Evolutionary conservation across 768 basidiomycete species (phyloP).

Genomic region (Panus rudis): DNA sequence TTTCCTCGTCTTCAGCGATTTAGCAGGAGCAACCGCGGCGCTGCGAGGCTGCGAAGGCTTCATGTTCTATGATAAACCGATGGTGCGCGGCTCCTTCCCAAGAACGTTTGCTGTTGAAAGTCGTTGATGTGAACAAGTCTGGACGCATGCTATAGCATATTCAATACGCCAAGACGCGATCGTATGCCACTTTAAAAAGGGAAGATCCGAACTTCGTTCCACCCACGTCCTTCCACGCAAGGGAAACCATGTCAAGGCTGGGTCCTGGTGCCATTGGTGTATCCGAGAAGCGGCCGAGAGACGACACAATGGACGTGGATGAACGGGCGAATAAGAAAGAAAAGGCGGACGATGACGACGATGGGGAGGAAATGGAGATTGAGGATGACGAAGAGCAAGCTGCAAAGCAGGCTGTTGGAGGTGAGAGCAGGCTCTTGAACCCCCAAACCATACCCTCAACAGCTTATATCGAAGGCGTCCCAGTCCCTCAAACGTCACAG

Average conservation of each 20-base stretch:
- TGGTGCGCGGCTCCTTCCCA: conserved; percentile 47
- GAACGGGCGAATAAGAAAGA: conserved; percentile 61
- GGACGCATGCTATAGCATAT: conserved; percentile 58
- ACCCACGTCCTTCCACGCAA: conserved; percentile 59
- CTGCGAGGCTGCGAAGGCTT: conserved; percentile 92
- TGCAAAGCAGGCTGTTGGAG: conserved; percentile 15
- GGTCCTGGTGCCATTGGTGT: conserved; percentile 24
- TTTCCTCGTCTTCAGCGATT: conserved; percentile 92
- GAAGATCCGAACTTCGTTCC: conserved; percentile 81
- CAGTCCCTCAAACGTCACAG: conserved; percentile 43
- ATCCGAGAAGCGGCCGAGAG: conserved; percentile 60
- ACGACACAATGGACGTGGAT: conserved; percentile 48
- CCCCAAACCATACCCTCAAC: conserved; percentile 2
- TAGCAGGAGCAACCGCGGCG: conserved; percentile 85
- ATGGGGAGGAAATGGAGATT: conserved; percentile 81
- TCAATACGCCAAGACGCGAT: conserved; percentile 84
- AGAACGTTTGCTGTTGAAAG: conserved; percentile 15
- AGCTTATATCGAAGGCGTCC: conserved; percentile 7
- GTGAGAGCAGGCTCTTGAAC: conserved; percentile 3
- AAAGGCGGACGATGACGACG: conserved; percentile 51
- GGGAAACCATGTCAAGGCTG: conserved; percentile 18
- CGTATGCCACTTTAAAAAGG: conserved; percentile 70
- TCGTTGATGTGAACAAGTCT: conserved; percentile 22
- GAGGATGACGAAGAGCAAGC: conserved; percentile 91
- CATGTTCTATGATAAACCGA: conserved; percentile 85